Conservation (phyloP, 2,329 filamentous ascomycete genomes). For the Verticillium klebahnii region DNA sequence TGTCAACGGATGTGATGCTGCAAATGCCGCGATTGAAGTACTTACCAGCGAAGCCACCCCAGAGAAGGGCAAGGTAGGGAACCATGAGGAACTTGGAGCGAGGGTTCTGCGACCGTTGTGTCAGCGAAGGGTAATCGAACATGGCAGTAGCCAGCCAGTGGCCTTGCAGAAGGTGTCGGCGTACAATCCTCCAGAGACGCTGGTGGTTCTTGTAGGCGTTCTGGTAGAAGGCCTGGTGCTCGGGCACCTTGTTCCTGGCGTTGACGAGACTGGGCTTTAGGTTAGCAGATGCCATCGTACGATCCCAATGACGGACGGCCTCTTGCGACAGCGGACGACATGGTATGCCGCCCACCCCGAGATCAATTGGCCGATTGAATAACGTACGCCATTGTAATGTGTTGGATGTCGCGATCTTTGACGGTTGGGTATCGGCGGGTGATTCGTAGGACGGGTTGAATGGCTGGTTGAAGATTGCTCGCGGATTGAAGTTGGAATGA, state of each 20-base stretch:
- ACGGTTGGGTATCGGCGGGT: neutral
- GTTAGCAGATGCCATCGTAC: constrained; percentile 22
- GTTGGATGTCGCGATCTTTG: neutral
- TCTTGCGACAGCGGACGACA: neutral
- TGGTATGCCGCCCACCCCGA: neutral
- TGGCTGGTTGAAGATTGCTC: neutral
- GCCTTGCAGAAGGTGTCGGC: constrained; percentile 25
- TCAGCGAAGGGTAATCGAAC: neutral
- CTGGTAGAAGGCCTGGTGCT: constrained; percentile 73
- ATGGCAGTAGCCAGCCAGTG: constrained; percentile 8
- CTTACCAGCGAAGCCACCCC: constrained; percentile 59
- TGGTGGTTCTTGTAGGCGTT: constrained; percentile 63
- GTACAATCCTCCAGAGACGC: constrained; percentile 75
- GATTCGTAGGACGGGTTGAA: neutral
- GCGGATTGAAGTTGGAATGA: constrained; percentile 2
- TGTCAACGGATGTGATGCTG: neutral
- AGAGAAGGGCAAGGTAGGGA: constrained; percentile 64
- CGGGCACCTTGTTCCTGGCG: constrained; percentile 71
- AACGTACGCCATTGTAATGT: neutral
- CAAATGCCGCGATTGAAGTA: constrained; percentile 12
- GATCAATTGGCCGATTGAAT: neutral
- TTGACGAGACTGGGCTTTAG: constrained; percentile 50
- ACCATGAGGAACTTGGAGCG: constrained; percentile 61
- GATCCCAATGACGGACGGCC: neutral
- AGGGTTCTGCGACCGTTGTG: constrained; percentile 43